phyloP scores from a whole-genome alignment of 2,329 filamentous ascomycete species.

The Botrytis pseudocinerea region DNA sequence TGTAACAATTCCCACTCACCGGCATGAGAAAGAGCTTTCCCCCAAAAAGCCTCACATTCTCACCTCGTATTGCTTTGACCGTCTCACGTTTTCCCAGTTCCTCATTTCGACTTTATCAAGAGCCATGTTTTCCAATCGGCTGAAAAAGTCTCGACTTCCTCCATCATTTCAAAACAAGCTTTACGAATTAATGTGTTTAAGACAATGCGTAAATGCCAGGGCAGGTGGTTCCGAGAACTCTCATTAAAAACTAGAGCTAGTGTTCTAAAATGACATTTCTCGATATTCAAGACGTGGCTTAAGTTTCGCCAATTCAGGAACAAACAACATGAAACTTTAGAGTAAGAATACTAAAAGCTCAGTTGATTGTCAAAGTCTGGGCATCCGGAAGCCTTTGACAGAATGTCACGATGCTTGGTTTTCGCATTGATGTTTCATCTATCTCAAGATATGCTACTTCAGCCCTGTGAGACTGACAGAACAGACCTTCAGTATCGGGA shows the following conservation, averaged over 20 bases:
- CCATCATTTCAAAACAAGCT: not conserved
- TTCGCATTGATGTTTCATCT: not conserved
- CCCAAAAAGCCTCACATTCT: not conserved
- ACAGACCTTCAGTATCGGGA: not conserved
- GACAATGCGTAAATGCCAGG: not conserved
- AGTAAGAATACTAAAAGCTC: not conserved
- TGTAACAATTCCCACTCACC: not conserved
- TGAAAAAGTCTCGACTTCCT: not conserved
- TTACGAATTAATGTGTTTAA: not conserved
- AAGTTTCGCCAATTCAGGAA: not conserved
- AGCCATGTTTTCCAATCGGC: not conserved
- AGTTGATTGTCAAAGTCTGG: conserved; percentile 1
- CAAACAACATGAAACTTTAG: not conserved
- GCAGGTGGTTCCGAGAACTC: not conserved
- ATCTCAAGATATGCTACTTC: not conserved
- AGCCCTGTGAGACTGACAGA: not conserved
- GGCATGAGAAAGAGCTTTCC: not conserved
- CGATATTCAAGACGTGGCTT: not conserved
- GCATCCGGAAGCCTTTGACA: not conserved
- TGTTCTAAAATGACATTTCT: not conserved
- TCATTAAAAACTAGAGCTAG: not conserved
- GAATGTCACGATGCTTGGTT: not conserved
- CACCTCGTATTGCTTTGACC: not conserved
- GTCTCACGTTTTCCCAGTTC: not conserved
- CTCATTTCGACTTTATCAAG: not conserved